Evolutionary conservation across 345 rosid genomes (phyloP).

Genomic region (Pugionium dolabratum): DNA sequence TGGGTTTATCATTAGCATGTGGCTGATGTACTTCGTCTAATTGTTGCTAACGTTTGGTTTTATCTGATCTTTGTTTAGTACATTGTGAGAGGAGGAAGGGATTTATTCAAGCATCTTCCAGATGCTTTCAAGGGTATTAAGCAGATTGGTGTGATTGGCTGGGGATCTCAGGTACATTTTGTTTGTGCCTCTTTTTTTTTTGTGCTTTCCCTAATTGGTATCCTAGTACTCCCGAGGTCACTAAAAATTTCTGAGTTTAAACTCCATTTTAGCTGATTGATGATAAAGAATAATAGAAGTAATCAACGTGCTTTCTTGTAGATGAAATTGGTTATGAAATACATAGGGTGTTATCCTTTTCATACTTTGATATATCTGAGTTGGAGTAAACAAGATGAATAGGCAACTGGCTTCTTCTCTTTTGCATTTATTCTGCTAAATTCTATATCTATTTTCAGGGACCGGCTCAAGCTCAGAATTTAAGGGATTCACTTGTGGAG

Average conservation of each 20-base stretch:
- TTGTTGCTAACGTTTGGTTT: slow-evolving; percentile 8
- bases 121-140: slow-evolving; percentile 82
- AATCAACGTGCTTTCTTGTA: not conserved
- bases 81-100: slow-evolving; percentile 60
- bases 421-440: not conserved
- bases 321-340: not conserved
- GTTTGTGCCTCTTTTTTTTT: not conserved
- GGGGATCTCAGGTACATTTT: slow-evolving; percentile 80
- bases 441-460: slow-evolving; percentile 44
- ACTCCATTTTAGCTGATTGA: not conserved
- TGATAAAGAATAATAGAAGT: no score
- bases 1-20: not conserved
- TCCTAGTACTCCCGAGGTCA: no score
- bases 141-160: slow-evolving; percentile 90
- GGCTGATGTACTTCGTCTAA: not conserved
- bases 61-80: slow-evolving; percentile 43
- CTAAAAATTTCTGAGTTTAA: not conserved
- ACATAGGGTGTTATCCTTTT: not conserved
- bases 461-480: slow-evolving; percentile 95
- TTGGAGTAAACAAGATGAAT: slow-evolving; percentile 6
- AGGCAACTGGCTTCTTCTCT: not conserved
- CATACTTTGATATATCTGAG: slow-evolving; percentile 7
- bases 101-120: slow-evolving; percentile 71
- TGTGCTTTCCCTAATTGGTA: no score
- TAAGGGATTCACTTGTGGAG: slow-evolving; percentile 89